These are phyloP conservation scores for Logfia minima DNA, from an alignment of 129 eudicot species.

Conservation along the genomic window DNA sequence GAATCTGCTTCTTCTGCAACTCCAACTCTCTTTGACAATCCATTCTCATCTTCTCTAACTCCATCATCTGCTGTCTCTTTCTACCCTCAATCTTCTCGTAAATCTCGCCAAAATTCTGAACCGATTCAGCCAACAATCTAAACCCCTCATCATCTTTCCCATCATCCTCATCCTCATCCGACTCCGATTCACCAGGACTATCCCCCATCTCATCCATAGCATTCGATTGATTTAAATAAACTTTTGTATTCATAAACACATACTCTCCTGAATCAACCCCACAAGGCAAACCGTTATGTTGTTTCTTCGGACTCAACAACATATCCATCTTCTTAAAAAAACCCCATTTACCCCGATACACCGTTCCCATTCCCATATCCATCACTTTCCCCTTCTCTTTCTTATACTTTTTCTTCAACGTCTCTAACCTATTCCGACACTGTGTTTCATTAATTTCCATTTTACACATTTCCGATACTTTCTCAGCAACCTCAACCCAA, in stretches of 20 bases:
- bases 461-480: conserved; percentile 60
- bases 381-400: conserved; percentile 69
- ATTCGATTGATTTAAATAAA: conserved; percentile 72
- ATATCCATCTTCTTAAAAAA: conserved; percentile 86
- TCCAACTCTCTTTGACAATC: conserved; percentile 85
- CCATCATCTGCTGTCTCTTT: conserved; percentile 86
- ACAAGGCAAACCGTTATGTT: conserved; percentile 72
- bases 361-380: conserved; percentile 51
- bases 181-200: conserved; percentile 69
- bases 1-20: conserved; percentile 82
- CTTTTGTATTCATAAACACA: conserved; percentile 81
- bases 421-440: conserved; percentile 71
- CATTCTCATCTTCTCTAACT: conserved; percentile 81
- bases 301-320: conserved; percentile 55
- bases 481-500: conserved; percentile 86
- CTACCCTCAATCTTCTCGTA: conserved; percentile 88
- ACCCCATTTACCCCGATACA: conserved; percentile 51
- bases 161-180: conserved; percentile 54
- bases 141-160: conserved; percentile 44
- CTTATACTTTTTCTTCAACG: conserved; percentile 78
- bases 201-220: conserved; percentile 92
- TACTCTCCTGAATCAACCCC: conserved; percentile 96
- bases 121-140: conserved; percentile 73
- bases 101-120: conserved; percentile 76
- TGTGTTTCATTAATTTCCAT: conserved; percentile 51